Evolutionary conservation across 148 eudicot genomes (phyloP).

Genomic region (Salicornia ramosissima): DNA sequence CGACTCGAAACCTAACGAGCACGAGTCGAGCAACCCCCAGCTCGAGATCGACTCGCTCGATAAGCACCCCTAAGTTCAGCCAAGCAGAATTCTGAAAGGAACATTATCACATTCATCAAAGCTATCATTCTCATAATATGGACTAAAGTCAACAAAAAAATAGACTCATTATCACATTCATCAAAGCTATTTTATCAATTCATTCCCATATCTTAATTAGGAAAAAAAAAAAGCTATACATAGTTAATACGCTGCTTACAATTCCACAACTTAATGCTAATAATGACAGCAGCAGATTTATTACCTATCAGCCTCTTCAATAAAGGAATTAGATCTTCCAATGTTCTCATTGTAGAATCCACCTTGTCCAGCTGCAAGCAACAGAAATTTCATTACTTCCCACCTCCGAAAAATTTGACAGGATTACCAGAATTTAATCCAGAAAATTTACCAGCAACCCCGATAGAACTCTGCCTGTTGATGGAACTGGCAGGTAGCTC

Average conservation of each 20-base stretch:
- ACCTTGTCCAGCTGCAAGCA: slow-evolving; percentile 45
- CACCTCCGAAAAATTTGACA: not conserved
- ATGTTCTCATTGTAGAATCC: slow-evolving; percentile 44
- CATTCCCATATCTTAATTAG: not conserved
- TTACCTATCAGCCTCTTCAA: slow-evolving; percentile 58
- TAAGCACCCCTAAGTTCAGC: no score
- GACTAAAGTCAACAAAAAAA: no score
- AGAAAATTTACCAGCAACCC: slow-evolving; percentile 49
- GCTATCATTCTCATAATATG: no score
- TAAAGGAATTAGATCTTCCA: slow-evolving; percentile 35
- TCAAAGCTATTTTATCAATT: not conserved
- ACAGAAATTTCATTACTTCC: slow-evolving; percentile 12
- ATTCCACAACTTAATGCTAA: not conserved
- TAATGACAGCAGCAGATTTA: slow-evolving; percentile 16
- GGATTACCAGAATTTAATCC: slow-evolving; percentile 10
- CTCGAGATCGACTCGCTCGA: no score
- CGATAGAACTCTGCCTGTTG: slow-evolving; percentile 45
- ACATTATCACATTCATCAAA: no score
- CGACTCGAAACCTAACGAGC: no score
- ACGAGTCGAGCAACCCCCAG: no score
- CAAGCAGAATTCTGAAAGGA: not conserved
- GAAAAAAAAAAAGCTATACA: not conserved
- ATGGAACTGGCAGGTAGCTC: slow-evolving; percentile 38
- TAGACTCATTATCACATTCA: no score
- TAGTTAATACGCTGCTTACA: not conserved